Evolutionary conservation across 176 grass and related monocot genomes (phyloP), one percentile per base, ranked within the genome.

Genomic region (Zoysia pacifica): DNA sequence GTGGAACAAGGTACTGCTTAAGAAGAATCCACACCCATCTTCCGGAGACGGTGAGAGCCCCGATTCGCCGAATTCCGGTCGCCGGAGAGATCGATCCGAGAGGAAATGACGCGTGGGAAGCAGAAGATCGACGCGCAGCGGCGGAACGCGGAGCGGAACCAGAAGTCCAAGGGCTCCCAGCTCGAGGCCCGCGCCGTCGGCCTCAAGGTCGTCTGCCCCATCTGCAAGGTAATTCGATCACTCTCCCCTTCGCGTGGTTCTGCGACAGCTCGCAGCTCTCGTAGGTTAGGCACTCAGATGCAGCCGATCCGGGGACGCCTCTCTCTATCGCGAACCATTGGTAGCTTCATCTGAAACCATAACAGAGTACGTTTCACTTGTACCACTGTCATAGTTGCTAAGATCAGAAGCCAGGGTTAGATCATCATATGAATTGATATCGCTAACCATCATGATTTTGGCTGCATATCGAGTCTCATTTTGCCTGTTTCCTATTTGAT

Each of bases 51-150:
- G 37, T 0, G 7, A 8, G 18, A 18, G 49, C 62, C 2, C 36
- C 63, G 49, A 68, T 56, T 64, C 11, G n/a, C 77, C 11, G n/a
- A 67, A 79, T 67, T 55, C 64, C 49, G 51, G 43, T 79, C 50
- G 65, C 41, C 77, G 65, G 51, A 37, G 50, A 65, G 37, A 65
- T 40, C 62, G 36, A 13, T 36, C 48, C 37, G 40, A 65, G 44
- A 60, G 37, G 80, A 28, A 28, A 99, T 99, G 96, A 91, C 90
- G 79, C 85, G 96, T 52, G 96, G 96, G 12, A 99, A 95, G 86
- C 96, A 99, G 86, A 99, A 95, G 96, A 99, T 99, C 72, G 96
- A 99, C 60, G 90, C 96, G 67, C 93, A 99, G 90, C 65, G 80
- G 75, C 80, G 70, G 73, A 99, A 91, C 81, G 90, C 93, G 28